phyloP scores from a whole-genome alignment of 345 rosid genomes.

The Eucalyptus marginata region DNA sequence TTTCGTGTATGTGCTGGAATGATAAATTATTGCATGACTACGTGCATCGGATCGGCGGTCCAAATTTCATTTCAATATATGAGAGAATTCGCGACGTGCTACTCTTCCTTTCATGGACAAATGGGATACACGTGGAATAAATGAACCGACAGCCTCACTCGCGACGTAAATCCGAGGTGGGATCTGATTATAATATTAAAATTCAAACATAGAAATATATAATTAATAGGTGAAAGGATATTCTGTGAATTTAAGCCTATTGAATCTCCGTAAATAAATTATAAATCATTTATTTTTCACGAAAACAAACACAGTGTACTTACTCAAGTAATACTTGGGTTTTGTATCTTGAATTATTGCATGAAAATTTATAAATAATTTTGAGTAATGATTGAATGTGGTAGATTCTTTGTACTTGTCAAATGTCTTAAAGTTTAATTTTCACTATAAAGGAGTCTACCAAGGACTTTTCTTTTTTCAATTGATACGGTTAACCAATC shows the following conservation, averaged over 20 bases:
- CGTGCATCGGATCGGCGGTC: background rate
- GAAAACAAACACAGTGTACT: background rate
- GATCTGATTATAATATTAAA: background rate
- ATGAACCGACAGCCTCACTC: background rate
- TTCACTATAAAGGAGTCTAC: background rate
- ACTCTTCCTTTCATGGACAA: background rate
- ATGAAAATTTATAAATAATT: too few species aligned
- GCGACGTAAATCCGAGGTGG: background rate
- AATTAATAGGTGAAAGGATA: fast-evolving
- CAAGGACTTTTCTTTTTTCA: too few species aligned
- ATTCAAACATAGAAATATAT: background rate
- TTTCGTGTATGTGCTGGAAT: background rate
- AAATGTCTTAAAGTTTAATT: background rate
- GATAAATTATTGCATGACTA: background rate
- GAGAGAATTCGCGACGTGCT: background rate
- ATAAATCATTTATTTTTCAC: background rate
- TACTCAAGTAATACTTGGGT: background rate
- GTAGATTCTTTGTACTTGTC: background rate
- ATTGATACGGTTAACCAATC: background rate
- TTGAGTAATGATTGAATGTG: background rate
- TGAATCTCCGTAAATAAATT: background rate
- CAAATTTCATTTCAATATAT: background rate
- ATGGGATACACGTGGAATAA: background rate
- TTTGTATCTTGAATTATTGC: background rate
- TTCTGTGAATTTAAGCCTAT: background rate